Base-by-base conservation (phyloP, 495 filamentous ascomycete species). In the Ramalina peruviana region DNA sequence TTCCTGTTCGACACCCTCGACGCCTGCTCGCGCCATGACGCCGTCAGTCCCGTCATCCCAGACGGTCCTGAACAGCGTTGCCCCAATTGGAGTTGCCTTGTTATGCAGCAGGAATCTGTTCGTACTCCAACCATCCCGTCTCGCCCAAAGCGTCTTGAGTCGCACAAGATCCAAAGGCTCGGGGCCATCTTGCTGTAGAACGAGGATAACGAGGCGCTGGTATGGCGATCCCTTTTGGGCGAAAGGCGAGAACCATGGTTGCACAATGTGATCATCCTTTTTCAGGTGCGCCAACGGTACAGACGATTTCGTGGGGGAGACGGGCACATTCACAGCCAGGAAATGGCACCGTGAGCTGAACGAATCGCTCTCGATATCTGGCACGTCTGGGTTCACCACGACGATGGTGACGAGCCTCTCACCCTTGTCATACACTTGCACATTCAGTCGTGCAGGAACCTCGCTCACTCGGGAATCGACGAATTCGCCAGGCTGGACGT, bases 201-300 rank as follows among this genome's bases (percentile, higher is more conserved):
- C 70, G 64, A 95, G 85, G 44, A 97, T 61, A 26, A 77, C 75
- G 36, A 94, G 72, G 45, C 92, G 83, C 68, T 96, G 93, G 64
- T 96, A 97, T 2, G 88, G 88, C 15, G 79, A 74, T 43, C 92
- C 92, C 69, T 87, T 93, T 61, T 96, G 86, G 3, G 87, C 83
- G 53, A 80, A 83, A 2, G 92, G 83, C 1, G 92, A 81, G 2
- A 88, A 65, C 85, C 89, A 99, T 3, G 84, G 80, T 3, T 89
- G 72, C 40, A 88, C 72, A 12, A 84, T 69, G 54, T 88, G 75
- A 3, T 69, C 68, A 5, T 78, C 78, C 46, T 67, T 66, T 23
- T 68, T 66, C 15, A 82, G 64, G 41, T 68, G 57, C 19, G 63
- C 60, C 38, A 83, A 65, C 36, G 75, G 68, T 36, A 84, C 60